Percentiles rank a stretch among this genome's conserved stretches.
phyloP scores from a whole-genome alignment of 1,284 basidiomycete genomes.

The Ceratobasidium sp. region DNA sequence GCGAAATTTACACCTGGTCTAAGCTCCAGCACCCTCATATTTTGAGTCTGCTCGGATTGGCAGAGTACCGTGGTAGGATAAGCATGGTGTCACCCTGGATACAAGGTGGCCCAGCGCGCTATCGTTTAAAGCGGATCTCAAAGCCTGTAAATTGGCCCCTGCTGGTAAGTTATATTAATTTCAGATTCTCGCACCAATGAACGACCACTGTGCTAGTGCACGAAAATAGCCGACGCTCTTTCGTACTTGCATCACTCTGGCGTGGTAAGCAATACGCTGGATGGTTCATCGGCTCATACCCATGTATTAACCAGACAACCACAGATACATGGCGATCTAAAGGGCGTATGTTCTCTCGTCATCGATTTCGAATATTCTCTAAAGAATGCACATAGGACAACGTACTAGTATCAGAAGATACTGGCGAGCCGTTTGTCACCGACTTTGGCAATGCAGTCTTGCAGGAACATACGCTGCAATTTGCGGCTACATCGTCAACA shows the following conservation, averaged over 20 bases:
- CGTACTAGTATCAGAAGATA: too few species aligned
- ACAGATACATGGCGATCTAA: constrained; percentile 29
- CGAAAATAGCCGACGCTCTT: constrained; percentile 1
- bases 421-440: neutral
- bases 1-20: constrained; percentile 11
- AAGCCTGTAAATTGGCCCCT: neutral
- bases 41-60: constrained; percentile 7
- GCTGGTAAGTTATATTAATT: neutral
- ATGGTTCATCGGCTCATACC: too few species aligned
- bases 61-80: constrained; percentile 9
- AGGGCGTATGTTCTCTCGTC: neutral
- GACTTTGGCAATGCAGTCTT: neutral
- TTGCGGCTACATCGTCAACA: neutral
- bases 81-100: constrained; percentile 29
- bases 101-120: neutral
- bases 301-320: neutral
- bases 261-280: constrained; percentile 16
- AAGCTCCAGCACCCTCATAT: constrained; percentile 8
- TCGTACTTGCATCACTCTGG: constrained; percentile 8
- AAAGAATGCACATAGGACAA: too few species aligned
- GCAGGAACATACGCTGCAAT: constrained; percentile 2
- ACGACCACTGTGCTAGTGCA: neutral
- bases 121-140: neutral
- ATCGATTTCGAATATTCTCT: neutral
- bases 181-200: neutral